Evolutionary conservation across 2,329 filamentous ascomycete species (phyloP).

Genomic region (Amylocarpus encephaloides): DNA sequence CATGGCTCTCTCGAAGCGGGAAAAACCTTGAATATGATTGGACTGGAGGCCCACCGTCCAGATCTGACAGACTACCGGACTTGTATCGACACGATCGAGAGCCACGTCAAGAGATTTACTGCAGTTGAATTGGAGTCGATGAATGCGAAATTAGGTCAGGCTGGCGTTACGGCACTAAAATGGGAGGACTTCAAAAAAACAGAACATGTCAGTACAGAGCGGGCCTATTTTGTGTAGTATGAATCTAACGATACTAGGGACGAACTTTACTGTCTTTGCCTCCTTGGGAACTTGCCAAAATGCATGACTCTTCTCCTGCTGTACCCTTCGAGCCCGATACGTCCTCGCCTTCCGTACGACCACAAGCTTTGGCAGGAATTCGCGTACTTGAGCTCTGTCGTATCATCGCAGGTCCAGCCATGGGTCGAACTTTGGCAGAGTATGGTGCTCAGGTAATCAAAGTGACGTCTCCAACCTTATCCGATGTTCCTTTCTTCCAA

Average conservation of each 20-base stretch:
- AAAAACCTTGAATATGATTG: slow-evolving; percentile 64
- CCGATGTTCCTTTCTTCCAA: slow-evolving; percentile 67
- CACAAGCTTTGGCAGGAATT: slow-evolving; percentile 46
- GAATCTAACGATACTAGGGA: slow-evolving; percentile 29
- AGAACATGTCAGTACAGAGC: slow-evolving; percentile 39
- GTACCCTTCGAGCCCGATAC: slow-evolving; percentile 36
- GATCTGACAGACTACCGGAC: slow-evolving; percentile 54
- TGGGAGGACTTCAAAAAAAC: slow-evolving; percentile 53
- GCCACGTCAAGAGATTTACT: slow-evolving; percentile 49
- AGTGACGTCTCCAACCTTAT: slow-evolving; percentile 60
- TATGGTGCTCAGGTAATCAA: slow-evolving; percentile 71
- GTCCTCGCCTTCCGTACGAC: slow-evolving; percentile 8
- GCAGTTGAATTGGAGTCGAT: slow-evolving; percentile 50
- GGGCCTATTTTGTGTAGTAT: background rate
- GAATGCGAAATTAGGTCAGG: slow-evolving; percentile 51
- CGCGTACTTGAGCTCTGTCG: slow-evolving; percentile 70
- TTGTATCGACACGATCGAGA: slow-evolving; percentile 54
- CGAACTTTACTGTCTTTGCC: slow-evolving; percentile 35
- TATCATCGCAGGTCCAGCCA: slow-evolving; percentile 69
- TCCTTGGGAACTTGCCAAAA: slow-evolving; percentile 42
- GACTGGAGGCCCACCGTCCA: slow-evolving; percentile 53
- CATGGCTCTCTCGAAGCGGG: slow-evolving; percentile 69
- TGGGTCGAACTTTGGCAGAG: slow-evolving; percentile 65
- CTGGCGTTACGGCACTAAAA: slow-evolving; percentile 53
- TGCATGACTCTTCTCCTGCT: slow-evolving; percentile 38